Evolutionary conservation across 2,329 filamentous ascomycete genomes (phyloP), one percentile per base, ranked within the genome.

Genomic region (Talaromyces verruculosus): DNA sequence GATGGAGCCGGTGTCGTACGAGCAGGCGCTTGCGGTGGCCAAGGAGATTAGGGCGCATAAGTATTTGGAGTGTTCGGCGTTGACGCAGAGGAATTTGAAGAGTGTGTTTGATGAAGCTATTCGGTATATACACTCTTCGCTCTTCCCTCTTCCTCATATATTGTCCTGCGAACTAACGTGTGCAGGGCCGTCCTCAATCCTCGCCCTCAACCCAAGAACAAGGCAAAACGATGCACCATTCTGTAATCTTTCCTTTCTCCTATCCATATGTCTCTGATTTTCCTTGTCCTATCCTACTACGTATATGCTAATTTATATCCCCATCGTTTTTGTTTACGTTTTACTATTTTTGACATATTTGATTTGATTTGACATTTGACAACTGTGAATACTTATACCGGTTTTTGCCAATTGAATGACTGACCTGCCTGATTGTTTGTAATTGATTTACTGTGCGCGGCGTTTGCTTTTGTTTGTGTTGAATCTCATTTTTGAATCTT

Each of bases 71-170:
- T 99, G 95, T 83, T 98, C 95, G 62, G 95, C 95, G 58, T 84
- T 99, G 71, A 99, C 95, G 43, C 95, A 98, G 84, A 86, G 94
- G 75, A 97, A 97, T 80, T 81, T 99, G 73, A 99, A 99, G 89
- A 96, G 92, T 74, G 95, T 99, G 59, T 99, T 99, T 77, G 95
- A 99, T 76, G 94, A 97, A 82, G 95, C 95, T 39, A 99, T 99
- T 77, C 90, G 95, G 95, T 98, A 83, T n/a, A n/a, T n/a, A n/a
- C n/a, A n/a, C n/a, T 81, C 22, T 19, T 19, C 15, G 25, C 25
- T 25, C n/a, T 7, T 4, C n/a, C n/a, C n/a, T n/a, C n/a, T 59
- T 13, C 2, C 19, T 59, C 7, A 2, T 13, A 37, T 55, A 25
- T 19, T 59, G n/a, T 28, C 25, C 45, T 28, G 13, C 33, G 5